A percentile compares a stretch with the other conserved stretches of the same genome.
Evolutionary conservation across 2,329 filamentous ascomycete genomes (phyloP).

Genomic region (Fusarium paranaense): DNA sequence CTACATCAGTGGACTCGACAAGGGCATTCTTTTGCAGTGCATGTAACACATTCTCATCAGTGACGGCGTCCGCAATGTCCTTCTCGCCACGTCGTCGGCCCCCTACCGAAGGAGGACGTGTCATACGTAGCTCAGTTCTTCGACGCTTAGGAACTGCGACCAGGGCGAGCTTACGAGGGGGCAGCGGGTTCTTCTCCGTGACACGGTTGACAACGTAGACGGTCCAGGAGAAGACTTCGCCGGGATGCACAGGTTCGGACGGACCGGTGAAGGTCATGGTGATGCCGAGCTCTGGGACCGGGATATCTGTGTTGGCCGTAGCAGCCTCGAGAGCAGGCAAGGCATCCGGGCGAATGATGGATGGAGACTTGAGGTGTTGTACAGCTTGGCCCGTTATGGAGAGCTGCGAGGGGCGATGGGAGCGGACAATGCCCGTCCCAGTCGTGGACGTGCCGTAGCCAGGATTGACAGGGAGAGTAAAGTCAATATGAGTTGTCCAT

Average conservation of each 20-base stretch:
- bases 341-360: conserved; percentile 68
- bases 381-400: conserved; percentile 67
- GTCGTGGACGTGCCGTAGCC: conserved; percentile 66
- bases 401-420: conserved; percentile 72
- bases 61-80: conserved; percentile 71
- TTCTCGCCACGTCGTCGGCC: conserved; percentile 51
- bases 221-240: conserved; percentile 77
- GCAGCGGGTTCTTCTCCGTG: conserved; percentile 54
- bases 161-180: conserved; percentile 76
- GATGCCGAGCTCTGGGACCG: conserved; percentile 73
- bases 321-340: conserved; percentile 69
- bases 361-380: conserved; percentile 68
- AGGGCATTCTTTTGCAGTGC: conserved; percentile 75
- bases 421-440: conserved; percentile 67
- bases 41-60: conserved; percentile 79
- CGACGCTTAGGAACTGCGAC: conserved; percentile 74
- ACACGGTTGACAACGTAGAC: conserved; percentile 82
- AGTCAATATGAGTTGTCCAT: conserved; percentile 78
- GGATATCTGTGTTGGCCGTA: conserved; percentile 57
- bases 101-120: conserved; percentile 64
- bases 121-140: conserved; percentile 65
- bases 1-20: conserved; percentile 73
- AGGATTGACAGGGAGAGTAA: conserved; percentile 73
- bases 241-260: conserved; percentile 65
- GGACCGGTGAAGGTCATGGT: conserved; percentile 81